phyloP scores from a whole-genome alignment of 148 eudicot species.

The Dianthus caryophyllus region DNA sequence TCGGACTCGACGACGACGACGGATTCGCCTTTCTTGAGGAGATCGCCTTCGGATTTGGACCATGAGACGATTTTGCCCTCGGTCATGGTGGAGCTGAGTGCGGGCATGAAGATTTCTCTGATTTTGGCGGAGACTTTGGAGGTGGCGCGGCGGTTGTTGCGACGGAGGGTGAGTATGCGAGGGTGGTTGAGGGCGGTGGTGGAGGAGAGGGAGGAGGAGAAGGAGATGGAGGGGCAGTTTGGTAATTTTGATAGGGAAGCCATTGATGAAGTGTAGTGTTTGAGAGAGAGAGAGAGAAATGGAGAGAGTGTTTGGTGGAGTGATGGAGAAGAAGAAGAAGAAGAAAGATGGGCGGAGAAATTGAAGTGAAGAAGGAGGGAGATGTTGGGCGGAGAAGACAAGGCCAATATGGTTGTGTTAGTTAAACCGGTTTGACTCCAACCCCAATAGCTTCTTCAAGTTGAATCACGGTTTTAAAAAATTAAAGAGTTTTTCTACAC shows the following conservation, averaged over 20 bases:
- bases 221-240: constrained; percentile 28
- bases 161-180: constrained; percentile 15
- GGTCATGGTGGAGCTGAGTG: constrained; percentile 91
- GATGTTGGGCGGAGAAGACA: constrained; percentile 48
- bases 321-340: not conserved
- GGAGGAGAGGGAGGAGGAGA: constrained; percentile 27
- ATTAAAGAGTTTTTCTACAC: too few relatives aligned
- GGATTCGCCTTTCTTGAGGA: constrained; percentile 65
- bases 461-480: too few relatives aligned
- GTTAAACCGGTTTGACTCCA: not conserved
- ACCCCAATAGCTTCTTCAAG: too few relatives aligned
- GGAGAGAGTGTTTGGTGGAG: not conserved
- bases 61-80: constrained; percentile 93
- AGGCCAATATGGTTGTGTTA: constrained; percentile 20
- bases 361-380: too few relatives aligned
- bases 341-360: constrained; percentile 39
- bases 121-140: constrained; percentile 51
- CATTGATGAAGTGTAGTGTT: constrained; percentile 30
- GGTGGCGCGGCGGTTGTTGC: constrained; percentile 17
- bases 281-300: constrained; percentile 1
- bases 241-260: constrained; percentile 38
- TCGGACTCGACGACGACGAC: constrained; percentile 93
- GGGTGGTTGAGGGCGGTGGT: constrained; percentile 21
- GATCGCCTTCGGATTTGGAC: constrained; percentile 82
- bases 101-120: constrained; percentile 96